These are phyloP conservation scores for Picea glauca DNA, from an alignment of 75 land plant genomes.

Conservation along the genomic window DNA sequence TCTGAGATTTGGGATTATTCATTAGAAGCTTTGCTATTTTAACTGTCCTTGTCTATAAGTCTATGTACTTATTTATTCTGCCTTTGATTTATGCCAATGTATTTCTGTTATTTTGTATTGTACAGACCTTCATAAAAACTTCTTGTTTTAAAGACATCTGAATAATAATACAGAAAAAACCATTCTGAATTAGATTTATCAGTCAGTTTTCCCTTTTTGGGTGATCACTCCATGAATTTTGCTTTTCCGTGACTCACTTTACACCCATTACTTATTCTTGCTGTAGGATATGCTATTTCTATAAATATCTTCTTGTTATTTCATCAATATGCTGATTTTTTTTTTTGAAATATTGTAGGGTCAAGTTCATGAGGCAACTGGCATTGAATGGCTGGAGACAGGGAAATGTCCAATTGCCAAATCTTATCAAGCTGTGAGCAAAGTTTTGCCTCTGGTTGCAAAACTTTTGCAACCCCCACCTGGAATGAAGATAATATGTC, in stretches of 20 bases:
- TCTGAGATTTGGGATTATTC: not conserved
- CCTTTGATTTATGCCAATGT: not conserved
- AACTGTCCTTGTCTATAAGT: not conserved
- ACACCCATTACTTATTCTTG: no score
- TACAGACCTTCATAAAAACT: not conserved
- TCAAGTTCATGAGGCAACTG: conserved; percentile 62
- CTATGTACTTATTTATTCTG: not conserved
- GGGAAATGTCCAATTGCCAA: conserved; percentile 98
- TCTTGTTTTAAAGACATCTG: not conserved
- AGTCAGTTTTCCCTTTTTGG: not conserved
- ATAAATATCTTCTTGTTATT: no score
- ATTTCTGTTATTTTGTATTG: not conserved
- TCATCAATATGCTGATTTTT: no score
- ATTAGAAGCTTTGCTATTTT: not conserved
- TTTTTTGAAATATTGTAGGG: conserved; percentile 9
- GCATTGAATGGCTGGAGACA: conserved; percentile 89
- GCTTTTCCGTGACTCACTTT: not conserved
- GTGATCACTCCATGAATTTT: not conserved
- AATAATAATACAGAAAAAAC: not conserved
- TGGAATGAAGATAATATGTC: conserved; percentile 80
- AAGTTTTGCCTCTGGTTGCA: conserved; percentile 81
- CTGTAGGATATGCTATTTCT: no score
- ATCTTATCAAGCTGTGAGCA: conserved; percentile 84
- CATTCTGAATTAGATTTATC: not conserved
- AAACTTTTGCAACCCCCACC: conserved; percentile 69